Evolutionary conservation across 805 yeast species (phyloP), one percentile per base, ranked within the genome.

Genomic region (Teunomyces panamensis): DNA sequence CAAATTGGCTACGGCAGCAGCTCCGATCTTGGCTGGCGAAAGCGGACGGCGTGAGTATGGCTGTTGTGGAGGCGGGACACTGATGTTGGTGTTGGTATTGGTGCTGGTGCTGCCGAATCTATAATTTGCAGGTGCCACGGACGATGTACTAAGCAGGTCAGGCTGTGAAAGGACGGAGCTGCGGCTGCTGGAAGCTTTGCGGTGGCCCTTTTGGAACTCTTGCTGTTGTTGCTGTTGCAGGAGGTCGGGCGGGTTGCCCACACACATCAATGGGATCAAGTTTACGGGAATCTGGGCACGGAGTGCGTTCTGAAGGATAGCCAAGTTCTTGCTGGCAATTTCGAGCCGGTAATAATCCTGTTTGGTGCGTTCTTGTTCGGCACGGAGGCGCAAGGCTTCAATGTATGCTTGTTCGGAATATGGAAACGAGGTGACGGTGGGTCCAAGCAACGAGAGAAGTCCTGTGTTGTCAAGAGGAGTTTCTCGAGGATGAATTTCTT

Each of bases 291-390:
- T 69, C 13, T 84, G 83, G 10, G 83, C 77, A 20, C 68, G 69
- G 4, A 79, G 57, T 0, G 95, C 91, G 10, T 73, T 68, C 49
- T 80, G 80, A 44, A 91, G 57, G 14, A 90, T 71, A 45, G 84
- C 84, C 29, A 85, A 65, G 17, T 86, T 77, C 47, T 78, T 76
- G 36, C 77, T 76, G 24, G 85, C 72, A 35, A 77, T 68, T 59
- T 90, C 96, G 16, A 84, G 68, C 46, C 76, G 78, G 61, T 86
- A 85, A 55, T 74, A 84, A 54, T 86, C 94, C 62, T 90, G 96
- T 54, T 85, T 85, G 1, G 97, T 85, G 39, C 78, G 74, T 62
- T 91, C 97, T 59, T 86, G 92, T 60, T 89, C 90, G 2, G 80
- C 63, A 45, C 82, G 74, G 28, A 85, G 74, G 30, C 75, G 73